Conservation (phyloP, 768 basidiomycete genomes). For the Rhizopogon roseolus region DNA sequence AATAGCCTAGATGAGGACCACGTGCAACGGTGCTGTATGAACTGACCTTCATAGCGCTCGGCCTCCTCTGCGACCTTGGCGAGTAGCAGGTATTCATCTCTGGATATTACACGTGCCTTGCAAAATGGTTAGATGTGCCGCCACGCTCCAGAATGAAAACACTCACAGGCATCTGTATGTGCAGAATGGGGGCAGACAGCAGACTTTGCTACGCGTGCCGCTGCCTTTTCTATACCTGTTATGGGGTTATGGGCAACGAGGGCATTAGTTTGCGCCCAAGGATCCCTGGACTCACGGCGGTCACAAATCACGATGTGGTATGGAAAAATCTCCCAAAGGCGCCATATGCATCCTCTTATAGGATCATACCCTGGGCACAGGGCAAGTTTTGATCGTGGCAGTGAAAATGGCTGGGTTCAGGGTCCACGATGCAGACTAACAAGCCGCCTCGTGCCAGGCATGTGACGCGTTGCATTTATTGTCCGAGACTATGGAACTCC, state of each 20-base stretch:
- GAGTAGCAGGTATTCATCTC: constrained; percentile 47
- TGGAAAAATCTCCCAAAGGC: background rate
- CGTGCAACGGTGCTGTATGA: background rate
- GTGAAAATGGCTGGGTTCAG: constrained; percentile 20
- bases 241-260: constrained; percentile 27
- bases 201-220: background rate
- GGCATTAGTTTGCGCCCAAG: background rate
- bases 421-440: constrained; percentile 16
- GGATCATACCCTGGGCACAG: constrained; percentile 24
- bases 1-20: background rate
- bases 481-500: no score
- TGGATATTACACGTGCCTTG: constrained; percentile 27
- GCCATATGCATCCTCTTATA: background rate
- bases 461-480: no score
- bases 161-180: constrained; percentile 25
- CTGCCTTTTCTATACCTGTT: constrained; percentile 22
- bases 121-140: constrained; percentile 3
- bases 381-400: constrained; percentile 11
- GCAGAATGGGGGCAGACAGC: background rate
- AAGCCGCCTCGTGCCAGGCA: background rate
- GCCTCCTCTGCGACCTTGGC: constrained; percentile 87
- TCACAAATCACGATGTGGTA: constrained; percentile 9
- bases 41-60: constrained; percentile 79
- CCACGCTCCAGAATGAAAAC: background rate
- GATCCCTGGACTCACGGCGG: constrained; percentile 7